Evolutionary conservation across 352 stramenopile species (phyloP).

Genomic region (Aphanomyces euteiches): DNA sequence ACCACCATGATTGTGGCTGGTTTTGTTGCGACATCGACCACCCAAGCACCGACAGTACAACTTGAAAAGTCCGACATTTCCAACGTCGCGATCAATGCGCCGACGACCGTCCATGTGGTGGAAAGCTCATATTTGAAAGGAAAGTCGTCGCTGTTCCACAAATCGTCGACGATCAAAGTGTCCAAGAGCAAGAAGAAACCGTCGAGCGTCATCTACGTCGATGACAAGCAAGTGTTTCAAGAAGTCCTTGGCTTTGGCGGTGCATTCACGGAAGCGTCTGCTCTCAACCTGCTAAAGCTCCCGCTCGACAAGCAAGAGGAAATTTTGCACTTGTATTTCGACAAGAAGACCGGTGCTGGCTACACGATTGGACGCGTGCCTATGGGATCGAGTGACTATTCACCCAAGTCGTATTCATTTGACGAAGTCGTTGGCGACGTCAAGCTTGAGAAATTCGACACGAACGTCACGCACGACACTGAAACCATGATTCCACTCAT

Average conservation of each 20-base stretch:
- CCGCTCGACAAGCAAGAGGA: conserved; percentile 71
- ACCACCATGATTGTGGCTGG: conserved; percentile 15
- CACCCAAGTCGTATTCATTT: conserved; percentile 80
- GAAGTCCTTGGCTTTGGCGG: conserved; percentile 88
- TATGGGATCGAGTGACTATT: conserved; percentile 91
- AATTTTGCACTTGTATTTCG: conserved; percentile 85
- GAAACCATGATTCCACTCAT: conserved; percentile 83
- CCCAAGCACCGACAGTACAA: not conserved
- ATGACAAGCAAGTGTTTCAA: conserved; percentile 55
- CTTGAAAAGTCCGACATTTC: not conserved
- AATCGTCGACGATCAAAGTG: conserved; percentile 40
- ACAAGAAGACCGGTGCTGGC: conserved; percentile 61
- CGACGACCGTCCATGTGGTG: conserved; percentile 9
- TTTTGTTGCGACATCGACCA: conserved; percentile 8
- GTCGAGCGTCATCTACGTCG: conserved; percentile 48
- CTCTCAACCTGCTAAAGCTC: conserved; percentile 83
- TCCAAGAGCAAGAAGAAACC: conserved; percentile 27
- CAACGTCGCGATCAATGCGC: not conserved
- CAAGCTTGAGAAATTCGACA: conserved; percentile 70
- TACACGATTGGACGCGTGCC: conserved; percentile 89
- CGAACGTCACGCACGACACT: conserved; percentile 68
- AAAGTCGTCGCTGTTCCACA: not conserved
- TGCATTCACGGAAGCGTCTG: conserved; percentile 90
- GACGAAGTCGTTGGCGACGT: conserved; percentile 74
- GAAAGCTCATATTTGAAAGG: conserved; percentile 9